These are phyloP conservation scores for Lepidopterella palustris DNA, from an alignment of 495 filamentous ascomycete species.

Conservation along the genomic window DNA sequence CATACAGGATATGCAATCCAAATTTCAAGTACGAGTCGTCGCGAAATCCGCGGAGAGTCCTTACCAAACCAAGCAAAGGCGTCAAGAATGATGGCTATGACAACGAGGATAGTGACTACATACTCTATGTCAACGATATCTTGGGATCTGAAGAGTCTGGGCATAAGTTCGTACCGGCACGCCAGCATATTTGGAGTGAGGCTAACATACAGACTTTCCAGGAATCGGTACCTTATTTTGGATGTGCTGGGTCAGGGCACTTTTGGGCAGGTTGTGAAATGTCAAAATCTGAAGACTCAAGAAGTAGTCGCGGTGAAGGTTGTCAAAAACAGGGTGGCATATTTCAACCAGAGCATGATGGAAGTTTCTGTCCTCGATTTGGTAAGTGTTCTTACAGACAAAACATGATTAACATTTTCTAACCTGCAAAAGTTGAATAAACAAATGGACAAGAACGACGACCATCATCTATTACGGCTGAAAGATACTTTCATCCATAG, in stretches of 20 bases:
- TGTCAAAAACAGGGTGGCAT: conserved; percentile 97
- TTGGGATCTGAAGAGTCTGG: conserved; percentile 95
- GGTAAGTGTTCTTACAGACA: conserved; percentile 46
- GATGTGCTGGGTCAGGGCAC: conserved; percentile 98
- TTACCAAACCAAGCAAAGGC: conserved; percentile 99
- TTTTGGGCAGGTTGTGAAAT: conserved; percentile 99
- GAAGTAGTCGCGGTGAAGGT: conserved; percentile 99
- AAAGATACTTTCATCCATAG: conserved; percentile 99
- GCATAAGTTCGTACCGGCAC: conserved; percentile 65
- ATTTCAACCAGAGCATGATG: conserved; percentile 99
- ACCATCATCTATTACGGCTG: conserved; percentile 90
- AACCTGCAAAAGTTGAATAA: conserved; percentile 70
- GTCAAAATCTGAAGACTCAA: conserved; percentile 95
- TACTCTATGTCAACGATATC: conserved; percentile 98
- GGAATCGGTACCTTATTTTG: conserved; percentile 95
- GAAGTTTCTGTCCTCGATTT: conserved; percentile 96
- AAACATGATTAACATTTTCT: conserved; percentile 23
- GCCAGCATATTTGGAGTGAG: neutral
- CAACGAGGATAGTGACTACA: conserved; percentile 99
- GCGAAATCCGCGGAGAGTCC: conserved; percentile 89
- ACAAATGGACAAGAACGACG: conserved; percentile 98
- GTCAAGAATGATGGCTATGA: conserved; percentile 99
- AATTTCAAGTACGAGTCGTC: conserved; percentile 98
- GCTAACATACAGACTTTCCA: conserved; percentile 32
- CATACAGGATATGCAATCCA: conserved; percentile 97